Percentiles rank a stretch among this genome's conserved stretches.
phyloP scores from a whole-genome alignment of 2,329 filamentous ascomycete species.

The Fusarium kyushuense region DNA sequence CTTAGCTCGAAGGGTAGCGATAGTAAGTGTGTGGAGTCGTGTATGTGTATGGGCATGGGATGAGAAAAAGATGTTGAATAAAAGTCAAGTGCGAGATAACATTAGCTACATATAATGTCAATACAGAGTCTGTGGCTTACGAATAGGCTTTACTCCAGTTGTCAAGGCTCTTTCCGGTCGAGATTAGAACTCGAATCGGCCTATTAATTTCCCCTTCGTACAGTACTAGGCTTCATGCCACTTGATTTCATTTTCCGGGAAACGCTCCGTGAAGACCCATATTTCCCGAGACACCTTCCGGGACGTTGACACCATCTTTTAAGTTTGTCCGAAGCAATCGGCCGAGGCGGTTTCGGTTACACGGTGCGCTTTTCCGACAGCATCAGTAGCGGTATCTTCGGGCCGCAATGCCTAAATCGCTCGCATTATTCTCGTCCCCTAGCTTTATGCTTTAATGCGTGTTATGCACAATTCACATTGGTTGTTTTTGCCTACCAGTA shows the following conservation, averaged over 20 bases:
- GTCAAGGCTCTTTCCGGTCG: no score
- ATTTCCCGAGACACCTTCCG: neutral
- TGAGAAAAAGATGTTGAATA: no score
- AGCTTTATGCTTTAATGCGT: neutral
- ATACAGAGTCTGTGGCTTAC: neutral
- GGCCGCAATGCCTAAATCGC: neutral
- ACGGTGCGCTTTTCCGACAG: constrained; percentile 6
- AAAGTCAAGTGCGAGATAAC: neutral
- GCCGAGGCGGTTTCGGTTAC: neutral
- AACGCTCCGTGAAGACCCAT: neutral
- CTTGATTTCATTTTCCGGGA: neutral
- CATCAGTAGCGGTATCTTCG: neutral
- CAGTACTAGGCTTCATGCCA: no score
- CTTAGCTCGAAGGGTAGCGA: constrained; percentile 27
- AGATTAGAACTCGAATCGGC: no score
- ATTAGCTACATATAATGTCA: neutral
- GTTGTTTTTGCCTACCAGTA: neutral
- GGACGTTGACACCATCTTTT: neutral
- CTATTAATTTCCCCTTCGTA: no score
- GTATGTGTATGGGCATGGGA: no score
- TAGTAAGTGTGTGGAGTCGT: neutral
- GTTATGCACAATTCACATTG: neutral
- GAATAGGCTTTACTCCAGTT: neutral
- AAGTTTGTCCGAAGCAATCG: neutral
- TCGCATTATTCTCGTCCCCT: neutral